phyloP scores from a whole-genome alignment of 441 rosid species.

The Omphalea diandra region DNA sequence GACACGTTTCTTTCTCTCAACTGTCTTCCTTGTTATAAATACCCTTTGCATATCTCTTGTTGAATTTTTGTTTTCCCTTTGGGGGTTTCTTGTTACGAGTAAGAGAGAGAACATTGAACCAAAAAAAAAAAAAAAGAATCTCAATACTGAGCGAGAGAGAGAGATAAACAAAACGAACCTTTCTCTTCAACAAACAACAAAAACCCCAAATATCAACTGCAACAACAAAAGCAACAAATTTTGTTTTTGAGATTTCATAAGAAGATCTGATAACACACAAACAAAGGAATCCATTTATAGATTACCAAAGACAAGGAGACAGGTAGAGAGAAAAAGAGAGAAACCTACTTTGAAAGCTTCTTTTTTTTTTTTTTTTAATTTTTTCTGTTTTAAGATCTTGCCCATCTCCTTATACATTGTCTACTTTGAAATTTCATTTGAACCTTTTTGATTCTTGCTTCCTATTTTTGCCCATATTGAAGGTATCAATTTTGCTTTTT shows the following conservation, averaged over 20 bases:
- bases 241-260: conserved; percentile 11
- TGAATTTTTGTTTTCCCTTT: conserved; percentile 26
- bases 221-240: too few relatives aligned
- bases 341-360: conserved; percentile 11
- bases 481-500: conserved; percentile 20
- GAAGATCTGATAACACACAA: conserved; percentile 21
- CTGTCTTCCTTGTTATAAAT: conserved; percentile 31
- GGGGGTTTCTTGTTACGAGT: conserved; percentile 22
- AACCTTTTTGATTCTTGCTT: conserved; percentile 7
- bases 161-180: conserved; percentile 15
- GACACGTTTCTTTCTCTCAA: conserved; percentile 32
- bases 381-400: conserved; percentile 33
- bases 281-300: conserved; percentile 6
- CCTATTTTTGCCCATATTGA: conserved; percentile 4
- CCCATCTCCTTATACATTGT: conserved; percentile 25
- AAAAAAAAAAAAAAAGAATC: too few relatives aligned
- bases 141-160: conserved; percentile 20
- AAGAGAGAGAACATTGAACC: not conserved
- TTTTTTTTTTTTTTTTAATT: conserved; percentile 5
- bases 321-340: conserved; percentile 15
- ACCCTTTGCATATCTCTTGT: conserved; percentile 13
- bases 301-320: conserved; percentile 5
- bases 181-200: conserved; percentile 8
- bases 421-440: conserved; percentile 21
- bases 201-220: conserved; percentile 9